Evolutionary conservation across 2,329 filamentous ascomycete species (phyloP).

Genomic region (Hirsutella thompsonii): DNA sequence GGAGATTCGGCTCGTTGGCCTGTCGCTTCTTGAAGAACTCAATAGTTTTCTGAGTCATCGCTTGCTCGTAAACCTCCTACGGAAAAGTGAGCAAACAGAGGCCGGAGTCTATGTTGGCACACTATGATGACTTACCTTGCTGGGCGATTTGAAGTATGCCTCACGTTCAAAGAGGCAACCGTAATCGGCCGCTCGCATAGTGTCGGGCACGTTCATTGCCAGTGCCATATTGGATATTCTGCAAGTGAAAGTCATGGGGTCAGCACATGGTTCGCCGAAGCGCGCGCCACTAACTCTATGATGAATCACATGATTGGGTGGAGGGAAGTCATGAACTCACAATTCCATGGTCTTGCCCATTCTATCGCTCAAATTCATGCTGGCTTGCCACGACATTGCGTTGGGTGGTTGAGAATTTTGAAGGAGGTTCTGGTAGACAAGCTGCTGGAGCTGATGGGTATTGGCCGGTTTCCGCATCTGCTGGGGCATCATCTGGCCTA

Average conservation of each 20-base stretch:
- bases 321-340: slow-evolving; percentile 17
- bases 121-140: slow-evolving; percentile 27
- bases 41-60: slow-evolving; percentile 29
- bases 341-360: slow-evolving; percentile 28
- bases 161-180: slow-evolving; percentile 36
- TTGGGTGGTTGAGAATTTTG: slow-evolving; percentile 18
- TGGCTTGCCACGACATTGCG: slow-evolving; percentile 25
- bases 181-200: slow-evolving; percentile 25
- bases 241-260: neutral
- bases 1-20: slow-evolving; percentile 33
- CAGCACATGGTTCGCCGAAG: neutral
- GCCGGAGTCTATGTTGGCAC: neutral
- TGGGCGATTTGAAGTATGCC: slow-evolving; percentile 28
- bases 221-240: slow-evolving; percentile 41
- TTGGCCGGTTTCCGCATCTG: slow-evolving; percentile 21
- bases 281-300: neutral
- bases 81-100: slow-evolving; percentile 9
- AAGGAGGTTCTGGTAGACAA: slow-evolving; percentile 27
- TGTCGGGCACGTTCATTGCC: slow-evolving; percentile 27
- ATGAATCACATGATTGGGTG: no score
- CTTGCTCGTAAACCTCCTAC: slow-evolving; percentile 37
- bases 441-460: slow-evolving; percentile 19
- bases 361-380: slow-evolving; percentile 23
- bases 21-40: slow-evolving; percentile 40
- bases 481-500: slow-evolving; percentile 31